Base-by-base conservation (phyloP, 2,329 filamentous ascomycete genomes). In the Ilyonectria destructans region DNA sequence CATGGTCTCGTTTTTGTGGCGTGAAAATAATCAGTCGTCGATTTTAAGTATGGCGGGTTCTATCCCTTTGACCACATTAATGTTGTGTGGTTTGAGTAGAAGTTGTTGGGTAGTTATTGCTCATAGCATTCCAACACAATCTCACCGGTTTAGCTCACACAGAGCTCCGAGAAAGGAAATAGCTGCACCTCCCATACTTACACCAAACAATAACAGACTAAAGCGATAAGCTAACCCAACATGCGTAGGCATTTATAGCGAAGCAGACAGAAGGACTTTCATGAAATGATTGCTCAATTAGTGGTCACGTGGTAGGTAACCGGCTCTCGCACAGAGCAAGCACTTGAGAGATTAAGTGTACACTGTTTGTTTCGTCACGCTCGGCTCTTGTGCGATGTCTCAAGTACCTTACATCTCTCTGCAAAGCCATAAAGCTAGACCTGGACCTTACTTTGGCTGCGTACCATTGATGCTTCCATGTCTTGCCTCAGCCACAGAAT, bases 401-500 rank as follows among this genome's bases (percentile, higher is more conserved):
- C 26, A 35, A 15, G 31, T 35, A 59, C 31, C 31, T 33, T 33
- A 12, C 31, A 33, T 33, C 7, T 12, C 31, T 33, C 31, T 31
- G 23, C 37, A 29, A n/a, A 51, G 48, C 15, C 12, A 13, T 46
- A 12, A 21, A 23, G 10, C 4, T 46, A n/a, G 21, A 46, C 19
- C 8, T 12, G 10, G 17, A 46, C 5, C 40, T 19, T 49, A 49
- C 33, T 13, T 33, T 31, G 26, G 33, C 19, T 26, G 37, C 35
- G 46, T 48, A 23, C 58, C 23, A 56, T 33, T 21, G 31, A 35
- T 51, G 58, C 33, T 26, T 51, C 45, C 57, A 43, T 45, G 37
- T 56, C 26, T 49, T 49, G 54, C n/a, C 15, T 43, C 40, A 55
- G 62, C 49, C 54, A 67, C 58, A 55, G 29, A 31, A 46, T 37